These are phyloP conservation scores for Blastomyces emzantsi DNA, from an alignment of 2,329 filamentous ascomycete species.

Conservation along the genomic window DNA sequence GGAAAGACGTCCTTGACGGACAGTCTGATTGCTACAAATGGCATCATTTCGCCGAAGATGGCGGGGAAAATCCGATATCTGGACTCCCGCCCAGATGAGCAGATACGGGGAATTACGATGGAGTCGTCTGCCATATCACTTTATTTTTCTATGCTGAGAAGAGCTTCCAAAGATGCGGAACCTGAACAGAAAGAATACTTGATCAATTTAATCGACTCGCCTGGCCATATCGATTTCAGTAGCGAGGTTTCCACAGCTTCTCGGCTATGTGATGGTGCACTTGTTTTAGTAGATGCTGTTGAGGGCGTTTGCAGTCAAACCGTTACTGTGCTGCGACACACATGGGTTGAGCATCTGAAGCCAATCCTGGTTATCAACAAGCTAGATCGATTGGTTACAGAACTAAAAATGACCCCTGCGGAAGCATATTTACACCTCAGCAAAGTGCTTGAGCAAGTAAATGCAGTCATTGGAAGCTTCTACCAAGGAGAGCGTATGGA, in stretches of 20 bases:
- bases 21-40: slow-evolving; percentile 93
- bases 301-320: slow-evolving; percentile 98
- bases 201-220: slow-evolving; percentile 96
- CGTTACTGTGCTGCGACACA: slow-evolving; percentile 88
- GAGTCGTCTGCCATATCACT: slow-evolving; percentile 97
- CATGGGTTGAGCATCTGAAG: slow-evolving; percentile 92
- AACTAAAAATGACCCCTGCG: slow-evolving; percentile 82
- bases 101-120: slow-evolving; percentile 97
- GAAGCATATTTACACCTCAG: slow-evolving; percentile 86
- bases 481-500: slow-evolving; percentile 98
- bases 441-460: slow-evolving; percentile 89
- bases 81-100: slow-evolving; percentile 92
- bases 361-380: slow-evolving; percentile 96
- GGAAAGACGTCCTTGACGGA: slow-evolving; percentile 97
- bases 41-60: slow-evolving; percentile 96
- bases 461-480: slow-evolving; percentile 94
- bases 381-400: slow-evolving; percentile 88
- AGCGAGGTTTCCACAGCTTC: slow-evolving; percentile 96
- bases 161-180: slow-evolving; percentile 56
- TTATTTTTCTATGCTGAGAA: slow-evolving; percentile 83
- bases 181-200: slow-evolving; percentile 80
- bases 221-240: slow-evolving; percentile 97
- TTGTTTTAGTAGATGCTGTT: slow-evolving; percentile 91
- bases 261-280: slow-evolving; percentile 83
- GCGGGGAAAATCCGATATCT: slow-evolving; percentile 97